Base-by-base conservation (phyloP, 345 rosid species). In the Excoecaria cochinchinensis region DNA sequence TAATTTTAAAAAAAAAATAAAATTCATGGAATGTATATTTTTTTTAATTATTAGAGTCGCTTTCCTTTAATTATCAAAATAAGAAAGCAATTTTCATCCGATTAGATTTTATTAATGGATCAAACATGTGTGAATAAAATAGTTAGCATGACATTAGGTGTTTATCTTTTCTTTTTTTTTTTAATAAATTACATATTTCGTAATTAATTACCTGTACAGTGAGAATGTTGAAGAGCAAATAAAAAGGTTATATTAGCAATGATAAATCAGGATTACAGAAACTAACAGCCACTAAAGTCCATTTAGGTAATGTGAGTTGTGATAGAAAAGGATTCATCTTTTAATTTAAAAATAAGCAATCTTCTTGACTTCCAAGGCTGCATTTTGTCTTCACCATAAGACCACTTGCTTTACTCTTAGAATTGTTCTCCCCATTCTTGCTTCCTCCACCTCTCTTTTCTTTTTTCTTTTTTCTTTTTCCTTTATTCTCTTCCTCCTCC, bases 341-440 rank as follows among this genome's bases (percentile, higher is more conserved):
- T 22, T 72, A 42, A 70, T 52, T 39, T 39, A 9, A 8, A 11
- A 10, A n/a, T 17, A 61, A 25, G 15, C 15, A 48, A 11, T 31
- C 47, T 47, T 61, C 84, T 76, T 77, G 77, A 61, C 83, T 74
- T 84, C 68, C 83, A 24, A 80, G 16, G 83, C 80, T 71, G 24
- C 74, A 16, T 64, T 82, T 76, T 81, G 88, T 81, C 85, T 74
- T 75, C 77, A 55, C 68, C 72, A 3, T 56, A 38, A 57, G 8
- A 14, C 39, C 38, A 69, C 25, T 69, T 50, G 24, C n/a, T n/a
- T 52, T 9, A 21, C 51, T 44, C 72, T 58, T 78, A 64, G 76
- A 72, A 53, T 67, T 67, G 74, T 10, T 39, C 77, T 53, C 50
- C 55, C 13, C 24, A 42, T 40, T 70, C 70, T 62, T 78, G 64